Base-by-base conservation (phyloP, 2,329 filamentous ascomycete genomes). In the Colletotrichum noveboracense region DNA sequence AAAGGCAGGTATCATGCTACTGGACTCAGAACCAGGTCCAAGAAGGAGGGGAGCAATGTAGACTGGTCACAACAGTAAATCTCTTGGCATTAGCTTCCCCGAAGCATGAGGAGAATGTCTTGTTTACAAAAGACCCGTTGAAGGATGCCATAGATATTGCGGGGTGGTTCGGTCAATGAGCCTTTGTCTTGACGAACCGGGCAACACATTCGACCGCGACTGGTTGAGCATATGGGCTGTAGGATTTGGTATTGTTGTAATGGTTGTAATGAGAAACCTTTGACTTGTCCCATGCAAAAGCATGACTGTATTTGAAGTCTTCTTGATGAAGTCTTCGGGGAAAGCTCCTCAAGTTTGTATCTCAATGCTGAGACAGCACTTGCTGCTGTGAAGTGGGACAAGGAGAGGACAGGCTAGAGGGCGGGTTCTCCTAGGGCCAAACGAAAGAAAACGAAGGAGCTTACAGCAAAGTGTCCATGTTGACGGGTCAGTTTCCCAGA, bases 401-500 rank as follows among this genome's bases (percentile, higher is more conserved):
- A 38, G 30, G 30, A 64, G n/a, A 30, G 14, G 24, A 58, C 24
- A 58, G 26, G 55, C 14, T 2, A 16, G 1, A n/a, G 55, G 16
- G 24, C 21, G 21, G 55, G 2, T 58, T 58, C 55, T 64, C 32
- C n/a, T 18, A 14, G 18, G 5, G 62, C 24, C 32, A 13, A 60
- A 12, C 14, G 24, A 69, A 71, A 21, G 26, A 68, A 72, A 32
- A 56, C 4, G 43, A 52, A 52, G 12, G 1, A 67, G 80, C 81
- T 80, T 77, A 83, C 81, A 83, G 75, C 71, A 83, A 72, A 32
- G 81, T 83, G 56, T 83, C 81, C 81, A 83, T 83, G 43, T 16
- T 60, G 64, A 24, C 30, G 43, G 48, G 14, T 48, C 16, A 43
- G 21, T 5, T 16, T 58, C 18, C 52, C 16, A 9, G 21, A n/a